phyloP scores from a whole-genome alignment of 129 eudicot species.

The Centrapalus pauciflorus region DNA sequence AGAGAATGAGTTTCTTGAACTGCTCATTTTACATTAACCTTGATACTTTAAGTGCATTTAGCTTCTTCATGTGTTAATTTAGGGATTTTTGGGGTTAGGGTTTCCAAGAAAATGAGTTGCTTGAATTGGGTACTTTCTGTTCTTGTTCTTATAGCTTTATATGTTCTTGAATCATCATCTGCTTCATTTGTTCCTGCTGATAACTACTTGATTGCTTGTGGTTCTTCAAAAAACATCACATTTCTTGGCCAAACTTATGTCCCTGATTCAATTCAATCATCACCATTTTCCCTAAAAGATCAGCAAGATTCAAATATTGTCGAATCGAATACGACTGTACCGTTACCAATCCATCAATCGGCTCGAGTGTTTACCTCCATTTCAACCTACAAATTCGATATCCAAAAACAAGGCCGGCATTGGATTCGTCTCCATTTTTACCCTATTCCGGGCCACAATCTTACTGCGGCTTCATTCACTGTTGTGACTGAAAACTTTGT shows the following conservation, averaged over 20 bases:
- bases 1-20: background rate
- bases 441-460: slow-evolving; percentile 64
- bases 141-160: slow-evolving; percentile 36
- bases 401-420: slow-evolving; percentile 70
- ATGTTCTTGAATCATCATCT: slow-evolving; percentile 32
- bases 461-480: slow-evolving; percentile 68
- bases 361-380: slow-evolving; percentile 56
- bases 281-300: slow-evolving; percentile 42
- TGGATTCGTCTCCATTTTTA: slow-evolving; percentile 87
- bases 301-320: slow-evolving; percentile 40
- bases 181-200: slow-evolving; percentile 67
- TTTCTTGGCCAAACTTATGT: slow-evolving; percentile 62
- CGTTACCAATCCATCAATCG: slow-evolving; percentile 74
- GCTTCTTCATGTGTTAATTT: slow-evolving; percentile 13
- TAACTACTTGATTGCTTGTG: slow-evolving; percentile 84
- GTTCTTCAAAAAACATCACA: slow-evolving; percentile 74
- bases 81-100: background rate
- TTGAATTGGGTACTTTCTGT: slow-evolving; percentile 34
- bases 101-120: slow-evolving; percentile 22
- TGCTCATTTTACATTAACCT: background rate
- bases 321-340: slow-evolving; percentile 63
- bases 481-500: slow-evolving; percentile 81
- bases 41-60: background rate
- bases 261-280: slow-evolving; percentile 64
- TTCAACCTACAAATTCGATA: slow-evolving; percentile 52